phyloP scores from a whole-genome alignment of 2,329 filamentous ascomycete species.

The Chaetomiaceae sp. region DNA sequence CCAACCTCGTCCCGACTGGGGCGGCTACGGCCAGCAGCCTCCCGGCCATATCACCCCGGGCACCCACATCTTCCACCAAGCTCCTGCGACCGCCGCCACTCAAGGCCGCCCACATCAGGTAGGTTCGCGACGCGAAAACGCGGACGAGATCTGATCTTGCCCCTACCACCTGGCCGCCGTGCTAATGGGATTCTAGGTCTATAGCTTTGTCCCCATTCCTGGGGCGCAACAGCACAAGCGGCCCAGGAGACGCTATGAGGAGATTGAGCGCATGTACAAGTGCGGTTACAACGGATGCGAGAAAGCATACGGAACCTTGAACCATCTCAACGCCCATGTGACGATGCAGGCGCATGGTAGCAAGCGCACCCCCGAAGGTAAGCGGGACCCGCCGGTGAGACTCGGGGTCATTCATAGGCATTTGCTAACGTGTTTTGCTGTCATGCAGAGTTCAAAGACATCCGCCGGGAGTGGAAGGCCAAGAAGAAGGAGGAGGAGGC shows the following conservation, averaged over 20 bases:
- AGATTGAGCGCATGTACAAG: constrained; percentile 99
- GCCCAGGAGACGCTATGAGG: constrained; percentile 87
- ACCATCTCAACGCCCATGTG: constrained; percentile 95
- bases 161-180: neutral
- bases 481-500: constrained; percentile 97
- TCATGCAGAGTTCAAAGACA: constrained; percentile 89
- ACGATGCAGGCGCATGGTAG: constrained; percentile 97
- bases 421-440: constrained; percentile 26
- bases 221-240: constrained; percentile 97
- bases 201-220: constrained; percentile 96
- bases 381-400: constrained; percentile 31
- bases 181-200: constrained; percentile 58
- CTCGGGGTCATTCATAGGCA: neutral
- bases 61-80: constrained; percentile 52
- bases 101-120: constrained; percentile 58
- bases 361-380: constrained; percentile 97
- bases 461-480: constrained; percentile 98
- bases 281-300: constrained; percentile 98
- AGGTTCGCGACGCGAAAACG: neutral
- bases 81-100: constrained; percentile 51
- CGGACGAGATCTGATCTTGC: neutral
- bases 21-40: constrained; percentile 56
- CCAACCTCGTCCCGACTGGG: constrained; percentile 72
- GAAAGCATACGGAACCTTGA: constrained; percentile 96
- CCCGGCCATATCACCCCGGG: constrained; percentile 47